Base-by-base conservation (phyloP, 2,329 filamentous ascomycete genomes). In the Penicillium italicum region DNA sequence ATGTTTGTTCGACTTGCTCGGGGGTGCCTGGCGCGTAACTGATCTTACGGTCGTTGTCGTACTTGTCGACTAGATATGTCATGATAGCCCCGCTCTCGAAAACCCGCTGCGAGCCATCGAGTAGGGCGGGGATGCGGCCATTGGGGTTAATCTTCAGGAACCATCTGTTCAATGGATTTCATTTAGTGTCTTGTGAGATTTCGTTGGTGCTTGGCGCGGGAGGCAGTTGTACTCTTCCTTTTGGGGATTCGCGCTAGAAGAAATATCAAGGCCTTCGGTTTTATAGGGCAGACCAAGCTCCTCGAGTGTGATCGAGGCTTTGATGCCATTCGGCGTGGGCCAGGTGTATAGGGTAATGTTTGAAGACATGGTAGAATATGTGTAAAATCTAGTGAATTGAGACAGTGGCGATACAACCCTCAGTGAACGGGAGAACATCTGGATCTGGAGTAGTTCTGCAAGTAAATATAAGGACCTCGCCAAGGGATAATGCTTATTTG, bases 61-160 rank as follows among this genome's bases (percentile, higher is more conserved):
- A 80, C 41, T 71, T 72, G 24, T 76, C 70, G 37, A 64, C 67
- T 11, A 80, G 67, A 53, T 80, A 80, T 24, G 76, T 67, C 70
- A 79, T 72, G 44, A 80, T 75, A 1, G 75, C 69, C 7, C 74
- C 76, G 44, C 74, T 75, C 58, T 80, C 77, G 58, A 80, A 80
- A 34, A 79, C 67, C 2, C 71, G 67, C 62, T 73, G 60, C 0
- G 64, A 57, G 37, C 69, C 68, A 61, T 80, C 77, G 31, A 72
- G 67, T 41, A 80, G 69, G 18, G 76, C 77, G 18, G 77, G 77
- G 50, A 79, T 79, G 36, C 77, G 74, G 31, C 77, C 78, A 60
- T 79, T 79, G n/a, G 77, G 77, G 55, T 79, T 79, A 55, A 79
- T 77, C 42, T 75, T 71, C 41, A 79, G 58, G 62, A 74, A 80